These are phyloP conservation scores for Neopestalotiopsis sp. DNA, from an alignment of 2,329 filamentous ascomycete genomes.

Conservation along the genomic window DNA sequence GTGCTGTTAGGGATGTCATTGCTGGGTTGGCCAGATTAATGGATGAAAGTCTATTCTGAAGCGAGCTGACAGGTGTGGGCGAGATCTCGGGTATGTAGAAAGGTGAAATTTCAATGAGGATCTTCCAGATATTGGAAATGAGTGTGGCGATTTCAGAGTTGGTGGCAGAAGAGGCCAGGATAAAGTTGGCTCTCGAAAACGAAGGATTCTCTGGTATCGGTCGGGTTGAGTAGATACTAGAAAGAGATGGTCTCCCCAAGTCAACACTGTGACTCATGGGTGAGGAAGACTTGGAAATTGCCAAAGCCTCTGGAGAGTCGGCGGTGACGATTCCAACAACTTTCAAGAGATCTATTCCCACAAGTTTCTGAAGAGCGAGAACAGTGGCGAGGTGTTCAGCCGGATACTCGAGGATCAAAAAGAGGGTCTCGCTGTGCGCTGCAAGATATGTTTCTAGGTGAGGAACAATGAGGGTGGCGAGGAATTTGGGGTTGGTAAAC, in stretches of 20 bases:
- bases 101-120: constrained; percentile 49
- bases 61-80: constrained; percentile 15
- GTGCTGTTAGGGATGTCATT: constrained; percentile 21
- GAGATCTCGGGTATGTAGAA: constrained; percentile 51
- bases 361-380: constrained; percentile 61
- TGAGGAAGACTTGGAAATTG: constrained; percentile 23
- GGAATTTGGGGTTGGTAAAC: constrained; percentile 56
- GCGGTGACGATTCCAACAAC: constrained; percentile 62
- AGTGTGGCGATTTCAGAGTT: constrained; percentile 60
- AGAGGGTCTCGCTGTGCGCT: constrained; percentile 56
- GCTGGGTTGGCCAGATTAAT: constrained; percentile 24
- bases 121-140: constrained; percentile 57
- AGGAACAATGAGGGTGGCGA: constrained; percentile 64
- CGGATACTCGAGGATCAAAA: constrained; percentile 66
- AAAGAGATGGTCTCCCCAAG: constrained; percentile 32
- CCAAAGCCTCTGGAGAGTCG: constrained; percentile 40
- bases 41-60: constrained; percentile 11
- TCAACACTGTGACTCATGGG: constrained; percentile 22
- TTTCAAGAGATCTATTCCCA: constrained; percentile 62
- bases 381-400: constrained; percentile 61
- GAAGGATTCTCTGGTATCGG: constrained; percentile 31
- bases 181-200: constrained; percentile 60
- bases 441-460: constrained; percentile 66
- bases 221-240: constrained; percentile 31
- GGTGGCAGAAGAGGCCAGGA: constrained; percentile 60